Evolutionary conservation across 1,139 yeast species (phyloP).

Genomic region (Petasospora rhodanensis): DNA sequence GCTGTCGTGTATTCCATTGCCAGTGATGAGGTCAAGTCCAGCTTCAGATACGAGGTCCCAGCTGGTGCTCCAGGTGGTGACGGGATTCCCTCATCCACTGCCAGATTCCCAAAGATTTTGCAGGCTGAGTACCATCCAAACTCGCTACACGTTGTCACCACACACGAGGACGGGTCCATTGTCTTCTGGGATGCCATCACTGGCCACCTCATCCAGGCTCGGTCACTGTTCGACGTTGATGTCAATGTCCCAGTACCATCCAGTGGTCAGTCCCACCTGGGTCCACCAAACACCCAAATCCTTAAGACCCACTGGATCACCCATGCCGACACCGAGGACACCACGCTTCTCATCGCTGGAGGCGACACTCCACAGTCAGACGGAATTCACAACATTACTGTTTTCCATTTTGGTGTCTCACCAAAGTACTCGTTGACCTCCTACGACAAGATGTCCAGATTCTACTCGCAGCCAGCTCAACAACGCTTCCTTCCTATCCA

Average conservation of each 20-base stretch:
- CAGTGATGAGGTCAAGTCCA: constrained; percentile 50
- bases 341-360: constrained; percentile 69
- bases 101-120: constrained; percentile 46
- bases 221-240: constrained; percentile 63
- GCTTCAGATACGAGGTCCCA: constrained; percentile 56
- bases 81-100: constrained; percentile 37
- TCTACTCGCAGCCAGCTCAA: constrained; percentile 62
- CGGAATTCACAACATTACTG: constrained; percentile 51
- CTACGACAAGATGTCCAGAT: constrained; percentile 74
- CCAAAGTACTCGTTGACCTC: constrained; percentile 78
- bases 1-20: constrained; percentile 69
- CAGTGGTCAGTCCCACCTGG: constrained; percentile 1
- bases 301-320: constrained; percentile 61
- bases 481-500: constrained; percentile 53
- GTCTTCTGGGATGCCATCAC: constrained; percentile 90
- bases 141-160: constrained; percentile 77
- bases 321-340: constrained; percentile 73
- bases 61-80: constrained; percentile 65
- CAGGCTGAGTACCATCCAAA: constrained; percentile 88
- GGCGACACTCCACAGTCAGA: constrained; percentile 44
- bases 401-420: constrained; percentile 77
- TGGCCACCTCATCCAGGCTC: constrained; percentile 69
- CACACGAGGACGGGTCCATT: constrained; percentile 75
- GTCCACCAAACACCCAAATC: constrained; percentile 17
- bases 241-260: constrained; percentile 46